Percentiles rank a stretch among this genome's conserved stretches.
These are phyloP conservation scores for Entomortierella lignicola DNA, from an alignment of 192 early-diverging fungal species.

Conservation along the genomic window DNA sequence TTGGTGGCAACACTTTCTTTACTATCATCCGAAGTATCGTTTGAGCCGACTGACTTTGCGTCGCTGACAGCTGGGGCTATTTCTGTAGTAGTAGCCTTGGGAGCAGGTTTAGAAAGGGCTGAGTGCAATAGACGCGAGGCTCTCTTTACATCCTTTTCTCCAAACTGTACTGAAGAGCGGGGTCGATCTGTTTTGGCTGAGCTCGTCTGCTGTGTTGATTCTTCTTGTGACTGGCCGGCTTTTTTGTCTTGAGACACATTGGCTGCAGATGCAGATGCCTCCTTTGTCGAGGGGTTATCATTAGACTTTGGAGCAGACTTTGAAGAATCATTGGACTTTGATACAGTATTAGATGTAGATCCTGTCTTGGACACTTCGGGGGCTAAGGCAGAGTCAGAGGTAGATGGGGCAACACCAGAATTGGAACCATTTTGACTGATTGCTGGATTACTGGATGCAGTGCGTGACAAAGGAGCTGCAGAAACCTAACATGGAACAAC, in stretches of 20 bases:
- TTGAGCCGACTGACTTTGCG: background rate
- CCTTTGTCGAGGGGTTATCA: background rate
- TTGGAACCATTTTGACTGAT: no score
- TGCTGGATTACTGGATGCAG: slow-evolving; percentile 14
- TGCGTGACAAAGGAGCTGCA: slow-evolving; percentile 17
- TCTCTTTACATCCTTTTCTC: slow-evolving; percentile 51
- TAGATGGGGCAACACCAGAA: background rate
- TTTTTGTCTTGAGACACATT: background rate
- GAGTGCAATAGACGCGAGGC: slow-evolving; percentile 44
- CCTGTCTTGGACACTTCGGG: slow-evolving; percentile 5
- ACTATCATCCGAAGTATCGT: background rate
- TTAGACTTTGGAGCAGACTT: background rate
- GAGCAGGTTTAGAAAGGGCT: slow-evolving; percentile 36
- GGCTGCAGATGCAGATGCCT: background rate
- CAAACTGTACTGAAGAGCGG: slow-evolving; percentile 46
- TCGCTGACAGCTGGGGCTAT: background rate
- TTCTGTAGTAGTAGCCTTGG: slow-evolving; percentile 17
- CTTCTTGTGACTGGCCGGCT: slow-evolving; percentile 1
- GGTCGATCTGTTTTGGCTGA: slow-evolving; percentile 23
- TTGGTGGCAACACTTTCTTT: background rate
- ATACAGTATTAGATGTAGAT: background rate
- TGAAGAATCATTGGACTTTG: slow-evolving; percentile 2
- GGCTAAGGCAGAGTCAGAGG: background rate
- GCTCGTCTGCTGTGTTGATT: background rate
- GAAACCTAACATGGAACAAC: background rate